A percentile compares a stretch with the other conserved stretches of the same genome.
phyloP scores from a whole-genome alignment of 108 stramenopile genomes.

The Stephanodiscus triporus region DNA sequence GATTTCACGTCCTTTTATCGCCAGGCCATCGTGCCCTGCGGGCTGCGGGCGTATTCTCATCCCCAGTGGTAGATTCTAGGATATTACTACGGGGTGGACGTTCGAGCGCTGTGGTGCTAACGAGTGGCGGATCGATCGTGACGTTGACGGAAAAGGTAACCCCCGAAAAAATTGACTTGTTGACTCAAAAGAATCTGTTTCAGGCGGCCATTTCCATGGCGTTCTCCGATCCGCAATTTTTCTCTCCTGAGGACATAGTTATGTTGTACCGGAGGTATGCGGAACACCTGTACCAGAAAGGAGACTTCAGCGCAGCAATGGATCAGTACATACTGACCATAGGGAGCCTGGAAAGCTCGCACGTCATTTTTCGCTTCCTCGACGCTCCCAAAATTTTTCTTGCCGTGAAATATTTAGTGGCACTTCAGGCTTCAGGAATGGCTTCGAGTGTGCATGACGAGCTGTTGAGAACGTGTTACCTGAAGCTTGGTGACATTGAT shows the following conservation, averaged over 20 bases:
- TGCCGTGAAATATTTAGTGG: conserved; percentile 89
- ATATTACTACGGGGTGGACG: conserved; percentile 58
- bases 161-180: conserved; percentile 83
- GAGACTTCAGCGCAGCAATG: conserved; percentile 88
- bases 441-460: conserved; percentile 79
- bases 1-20: conserved; percentile 80
- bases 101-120: conserved; percentile 74
- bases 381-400: conserved; percentile 91
- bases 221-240: conserved; percentile 76
- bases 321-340: conserved; percentile 95
- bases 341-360: conserved; percentile 91
- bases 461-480: conserved; percentile 79
- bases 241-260: conserved; percentile 69
- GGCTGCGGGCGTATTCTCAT: conserved; percentile 68
- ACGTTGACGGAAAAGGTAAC: conserved; percentile 88
- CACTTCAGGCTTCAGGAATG: conserved; percentile 59
- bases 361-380: conserved; percentile 92
- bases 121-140: conserved; percentile 84
- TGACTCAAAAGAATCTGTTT: conserved; percentile 89
- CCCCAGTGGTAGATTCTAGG: conserved; percentile 49
- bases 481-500: conserved; percentile 81
- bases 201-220: conserved; percentile 93
- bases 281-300: conserved; percentile 93
- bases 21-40: conserved; percentile 81
- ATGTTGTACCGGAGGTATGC: conserved; percentile 87